These are phyloP conservation scores for Cicer pinnatifidum DNA, from an alignment of 306 rosid species.

Conservation along the genomic window DNA sequence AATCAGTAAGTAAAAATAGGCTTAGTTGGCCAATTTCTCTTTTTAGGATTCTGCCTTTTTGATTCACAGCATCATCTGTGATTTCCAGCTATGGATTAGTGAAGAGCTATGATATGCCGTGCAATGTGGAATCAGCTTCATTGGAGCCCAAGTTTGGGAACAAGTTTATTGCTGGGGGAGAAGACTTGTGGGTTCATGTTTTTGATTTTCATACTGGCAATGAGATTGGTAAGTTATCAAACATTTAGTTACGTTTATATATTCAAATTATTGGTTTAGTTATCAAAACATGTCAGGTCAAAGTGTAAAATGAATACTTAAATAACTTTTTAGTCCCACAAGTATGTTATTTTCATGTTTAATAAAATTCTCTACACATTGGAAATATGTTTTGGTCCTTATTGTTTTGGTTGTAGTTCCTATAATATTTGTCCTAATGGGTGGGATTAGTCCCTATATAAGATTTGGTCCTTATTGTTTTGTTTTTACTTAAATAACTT, in stretches of 20 bases:
- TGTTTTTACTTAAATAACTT: too few species aligned
- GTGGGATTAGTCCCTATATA: too few species aligned
- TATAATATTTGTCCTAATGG: too few species aligned
- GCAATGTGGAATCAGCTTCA: conserved; percentile 91
- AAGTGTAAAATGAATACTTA: background rate
- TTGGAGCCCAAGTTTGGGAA: conserved; percentile 92
- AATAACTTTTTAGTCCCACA: background rate
- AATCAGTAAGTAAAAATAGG: conserved; percentile 69
- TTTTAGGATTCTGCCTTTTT: conserved; percentile 27
- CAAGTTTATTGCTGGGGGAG: conserved; percentile 96
- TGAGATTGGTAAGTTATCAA: conserved; percentile 74
- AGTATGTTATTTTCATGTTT: background rate
- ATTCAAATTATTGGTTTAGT: background rate
- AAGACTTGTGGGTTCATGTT: conserved; percentile 96
- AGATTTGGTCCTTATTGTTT: too few species aligned
- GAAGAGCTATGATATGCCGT: conserved; percentile 94
- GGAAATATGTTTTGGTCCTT: too few species aligned
- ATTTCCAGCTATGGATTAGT: conserved; percentile 82
- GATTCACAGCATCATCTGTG: conserved; percentile 41
- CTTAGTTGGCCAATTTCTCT: background rate
- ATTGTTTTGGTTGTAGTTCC: too few species aligned
- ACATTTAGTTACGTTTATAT: conserved; percentile 10
- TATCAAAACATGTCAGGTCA: too few species aligned
- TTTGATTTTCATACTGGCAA: conserved; percentile 91
- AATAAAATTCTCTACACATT: background rate